These are phyloP conservation scores for Globisporangium cederbergense DNA, from an alignment of 352 stramenopile species.

Conservation along the genomic window DNA sequence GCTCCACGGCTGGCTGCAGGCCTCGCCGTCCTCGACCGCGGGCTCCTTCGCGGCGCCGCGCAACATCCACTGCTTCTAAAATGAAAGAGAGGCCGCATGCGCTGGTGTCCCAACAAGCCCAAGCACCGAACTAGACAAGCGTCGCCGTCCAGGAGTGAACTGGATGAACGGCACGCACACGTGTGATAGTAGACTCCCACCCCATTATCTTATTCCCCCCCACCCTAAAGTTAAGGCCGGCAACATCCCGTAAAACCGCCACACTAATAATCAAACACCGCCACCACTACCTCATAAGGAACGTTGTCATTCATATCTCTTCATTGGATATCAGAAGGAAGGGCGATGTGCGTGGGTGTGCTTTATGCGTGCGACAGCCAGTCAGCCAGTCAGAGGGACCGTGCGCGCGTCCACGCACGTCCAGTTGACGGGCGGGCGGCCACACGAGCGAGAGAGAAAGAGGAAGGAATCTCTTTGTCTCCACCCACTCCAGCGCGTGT, in stretches of 20 bases:
- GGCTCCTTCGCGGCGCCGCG: conserved; percentile 36
- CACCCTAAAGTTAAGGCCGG: conserved; percentile 6
- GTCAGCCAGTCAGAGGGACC: too few relatives aligned
- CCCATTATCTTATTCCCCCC: conserved; percentile 7
- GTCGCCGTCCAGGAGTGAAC: conserved; percentile 7
- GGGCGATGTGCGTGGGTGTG: too few relatives aligned
- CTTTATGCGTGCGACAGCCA: too few relatives aligned
- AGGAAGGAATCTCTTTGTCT: neutral
- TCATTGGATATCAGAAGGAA: neutral
- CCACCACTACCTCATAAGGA: too few relatives aligned
- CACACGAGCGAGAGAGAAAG: too few relatives aligned
- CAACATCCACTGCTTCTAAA: conserved; percentile 23
- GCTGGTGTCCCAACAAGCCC: neutral
- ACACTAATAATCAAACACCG: neutral
- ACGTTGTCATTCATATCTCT: too few relatives aligned
- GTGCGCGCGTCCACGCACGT: too few relatives aligned
- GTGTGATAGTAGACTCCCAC: conserved; percentile 11
- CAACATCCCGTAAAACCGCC: neutral
- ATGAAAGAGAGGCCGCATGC: neutral
- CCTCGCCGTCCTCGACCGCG: conserved; percentile 59
- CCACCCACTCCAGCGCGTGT: neutral
- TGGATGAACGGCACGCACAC: neutral
- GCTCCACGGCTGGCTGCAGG: conserved; percentile 62
- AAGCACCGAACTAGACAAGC: neutral
- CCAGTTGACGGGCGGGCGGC: neutral